Base-by-base conservation (phyloP, 768 basidiomycete species). In the Hygrophoropsis aurantiaca region DNA sequence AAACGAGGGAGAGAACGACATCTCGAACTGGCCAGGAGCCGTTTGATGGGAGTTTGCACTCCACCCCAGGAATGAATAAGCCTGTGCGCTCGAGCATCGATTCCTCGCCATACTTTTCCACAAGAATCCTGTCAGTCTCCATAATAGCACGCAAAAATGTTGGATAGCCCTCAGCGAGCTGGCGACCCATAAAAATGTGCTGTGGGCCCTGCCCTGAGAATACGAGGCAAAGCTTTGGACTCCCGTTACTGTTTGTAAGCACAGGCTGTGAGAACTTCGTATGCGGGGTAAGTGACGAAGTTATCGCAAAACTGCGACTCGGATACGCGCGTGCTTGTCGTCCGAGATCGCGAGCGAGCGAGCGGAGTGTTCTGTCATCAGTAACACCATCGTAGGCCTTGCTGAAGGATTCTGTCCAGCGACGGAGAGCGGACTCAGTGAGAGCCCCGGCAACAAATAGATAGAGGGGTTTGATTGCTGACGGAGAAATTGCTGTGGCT, bases 151-250 rank as follows among this genome's bases (percentile, higher is more conserved):
- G 40, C 3, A 69, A 53, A 54, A 69, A 69, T 3, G 52, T 52
- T 4, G 64, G 64, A 41, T 64, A 69, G 15, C 41, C 53, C 40
- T 66, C 60, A n/a, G 64, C 60, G 8, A 66, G 65, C 32, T 67
- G 60, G 41, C 69, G 67, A 47, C 69, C 69, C 68, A 69, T 70
- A 42, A 53, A 60, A 23, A 59, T 25, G 33, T 68, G 65, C 27
- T 70, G 68, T 0, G 68, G 66, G 4, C 69, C 69, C 45, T 69
- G 68, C 9, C 68, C 69, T 23, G 67, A 46, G 42, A 69, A 69
- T 7, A 69, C 66, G 38, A 65, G 52, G 20, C 68, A 66, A 8
- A 68, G 54, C 42, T 68, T 69, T 0, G 68, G 64, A 16, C 53
- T 55, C 24, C 21, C 15, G 18, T 54, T 49, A 11, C 33, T 32